These are phyloP conservation scores for Postia placenta DNA, from an alignment of 768 basidiomycete genomes.

Conservation along the genomic window DNA sequence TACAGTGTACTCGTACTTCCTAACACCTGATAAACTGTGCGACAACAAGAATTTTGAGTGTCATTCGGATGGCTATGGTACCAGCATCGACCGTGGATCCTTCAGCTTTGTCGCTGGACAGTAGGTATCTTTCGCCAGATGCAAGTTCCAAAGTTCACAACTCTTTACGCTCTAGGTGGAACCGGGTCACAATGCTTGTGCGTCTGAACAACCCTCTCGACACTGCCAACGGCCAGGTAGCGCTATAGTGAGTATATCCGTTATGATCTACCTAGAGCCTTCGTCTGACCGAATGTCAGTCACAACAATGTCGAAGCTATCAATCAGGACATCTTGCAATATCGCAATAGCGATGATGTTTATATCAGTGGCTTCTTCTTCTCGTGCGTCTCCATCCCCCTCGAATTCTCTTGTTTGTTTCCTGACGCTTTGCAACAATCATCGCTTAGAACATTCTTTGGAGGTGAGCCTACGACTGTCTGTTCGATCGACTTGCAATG, in stretches of 20 bases:
- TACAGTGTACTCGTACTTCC: constrained; percentile 78
- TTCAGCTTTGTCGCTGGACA: constrained; percentile 57
- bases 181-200: constrained; percentile 63
- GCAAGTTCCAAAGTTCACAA: background rate
- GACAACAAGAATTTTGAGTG: constrained; percentile 49
- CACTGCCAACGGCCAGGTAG: constrained; percentile 68
- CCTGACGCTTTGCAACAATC: no score
- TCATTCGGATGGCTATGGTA: constrained; percentile 65
- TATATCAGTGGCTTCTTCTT: constrained; percentile 69
- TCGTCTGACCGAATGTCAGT: constrained; percentile 28
- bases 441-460: constrained; percentile 88
- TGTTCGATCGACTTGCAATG: no score
- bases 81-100: constrained; percentile 61
- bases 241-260: constrained; percentile 54
- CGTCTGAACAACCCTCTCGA: constrained; percentile 65
- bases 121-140: constrained; percentile 37
- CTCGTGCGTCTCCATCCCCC: constrained; percentile 44
- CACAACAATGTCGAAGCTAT: constrained; percentile 66
- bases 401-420: no score
- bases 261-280: background rate
- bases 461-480: constrained; percentile 37
- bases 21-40: constrained; percentile 56
- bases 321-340: constrained; percentile 53
- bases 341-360: constrained; percentile 50
- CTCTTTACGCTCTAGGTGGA: constrained; percentile 49